Evolutionary conservation across 1,139 yeast genomes (phyloP).

Genomic region (Spathaspora sp.): DNA sequence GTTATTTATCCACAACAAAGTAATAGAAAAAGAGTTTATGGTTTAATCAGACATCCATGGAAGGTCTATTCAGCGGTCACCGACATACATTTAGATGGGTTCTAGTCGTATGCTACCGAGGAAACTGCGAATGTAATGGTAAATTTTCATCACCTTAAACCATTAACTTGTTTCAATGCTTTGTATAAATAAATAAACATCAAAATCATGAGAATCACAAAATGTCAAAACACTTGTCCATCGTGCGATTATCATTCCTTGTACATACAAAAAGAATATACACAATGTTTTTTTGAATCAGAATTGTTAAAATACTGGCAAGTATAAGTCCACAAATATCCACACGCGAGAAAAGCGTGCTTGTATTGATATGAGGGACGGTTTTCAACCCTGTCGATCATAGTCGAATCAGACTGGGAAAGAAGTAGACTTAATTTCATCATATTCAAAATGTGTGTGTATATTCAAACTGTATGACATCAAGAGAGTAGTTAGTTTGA

Average conservation of each 20-base stretch:
- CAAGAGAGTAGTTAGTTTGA: slow-evolving; percentile 1
- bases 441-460: slow-evolving; percentile 24
- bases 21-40: background rate
- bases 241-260: slow-evolving; percentile 6
- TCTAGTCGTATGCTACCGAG: slow-evolving; percentile 83
- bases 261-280: background rate
- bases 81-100: slow-evolving; percentile 75
- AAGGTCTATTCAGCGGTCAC: slow-evolving; percentile 75
- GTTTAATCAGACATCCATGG: slow-evolving; percentile 65
- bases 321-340: slow-evolving; percentile 55
- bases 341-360: background rate
- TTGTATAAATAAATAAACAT: slow-evolving; percentile 4
- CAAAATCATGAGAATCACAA: slow-evolving; percentile 9
- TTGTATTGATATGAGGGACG: slow-evolving; percentile 28
- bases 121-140: slow-evolving; percentile 88
- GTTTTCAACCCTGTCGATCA: slow-evolving; percentile 78
- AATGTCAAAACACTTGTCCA: slow-evolving; percentile 6
- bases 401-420: slow-evolving; percentile 84
- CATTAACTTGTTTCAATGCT: no score
- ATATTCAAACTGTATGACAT: background rate
- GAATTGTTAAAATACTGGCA: slow-evolving; percentile 78
- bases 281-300: slow-evolving; percentile 45
- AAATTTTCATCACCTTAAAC: slow-evolving; percentile 66
- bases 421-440: slow-evolving; percentile 67
- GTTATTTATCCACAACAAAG: background rate